A percentile compares a stretch with the other conserved stretches of the same genome.
These are phyloP conservation scores for Narthecium ossifragum DNA, from an alignment of 106 monocot species.

Conservation along the genomic window DNA sequence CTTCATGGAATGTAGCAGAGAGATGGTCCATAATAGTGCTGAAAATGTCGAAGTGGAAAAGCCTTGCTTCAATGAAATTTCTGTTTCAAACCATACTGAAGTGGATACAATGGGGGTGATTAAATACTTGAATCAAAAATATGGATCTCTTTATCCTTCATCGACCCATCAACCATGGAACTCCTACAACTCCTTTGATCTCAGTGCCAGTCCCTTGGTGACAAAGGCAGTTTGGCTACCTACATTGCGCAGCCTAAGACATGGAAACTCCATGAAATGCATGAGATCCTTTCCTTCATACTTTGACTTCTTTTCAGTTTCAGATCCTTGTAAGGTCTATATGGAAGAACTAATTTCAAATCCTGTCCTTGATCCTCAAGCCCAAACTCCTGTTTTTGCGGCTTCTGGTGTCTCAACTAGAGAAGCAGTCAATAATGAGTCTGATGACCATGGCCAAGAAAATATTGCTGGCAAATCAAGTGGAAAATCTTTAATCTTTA, in stretches of 20 bases:
- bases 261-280: conserved; percentile 17
- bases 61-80: conserved; percentile 16
- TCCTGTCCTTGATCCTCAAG: conserved; percentile 13
- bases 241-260: conserved; percentile 15
- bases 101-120: conserved; percentile 10
- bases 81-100: conserved; percentile 17
- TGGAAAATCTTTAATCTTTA: conserved; percentile 16
- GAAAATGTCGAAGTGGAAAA: conserved; percentile 15
- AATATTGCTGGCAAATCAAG: conserved; percentile 12
- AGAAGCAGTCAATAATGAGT: conserved; percentile 4
- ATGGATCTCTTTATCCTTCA: conserved; percentile 1
- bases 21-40: conserved; percentile 4
- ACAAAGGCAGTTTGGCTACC: conserved; percentile 31
- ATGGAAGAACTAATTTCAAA: conserved; percentile 13
- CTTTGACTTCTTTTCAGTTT: conserved; percentile 66
- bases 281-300: conserved; percentile 15
- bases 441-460: conserved; percentile 7
- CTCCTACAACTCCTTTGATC: conserved; percentile 26
- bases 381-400: conserved; percentile 3
- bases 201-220: conserved; percentile 56
- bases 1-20: background rate
- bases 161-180: conserved; percentile 13
- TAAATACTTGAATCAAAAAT: conserved; percentile 6
- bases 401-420: background rate
- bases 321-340: conserved; percentile 44